Percentiles rank a stretch among this genome's conserved stretches.
These are phyloP conservation scores for Puccinellia tenuiflora DNA, from an alignment of 176 grass and related monocot genomes.

Conservation along the genomic window DNA sequence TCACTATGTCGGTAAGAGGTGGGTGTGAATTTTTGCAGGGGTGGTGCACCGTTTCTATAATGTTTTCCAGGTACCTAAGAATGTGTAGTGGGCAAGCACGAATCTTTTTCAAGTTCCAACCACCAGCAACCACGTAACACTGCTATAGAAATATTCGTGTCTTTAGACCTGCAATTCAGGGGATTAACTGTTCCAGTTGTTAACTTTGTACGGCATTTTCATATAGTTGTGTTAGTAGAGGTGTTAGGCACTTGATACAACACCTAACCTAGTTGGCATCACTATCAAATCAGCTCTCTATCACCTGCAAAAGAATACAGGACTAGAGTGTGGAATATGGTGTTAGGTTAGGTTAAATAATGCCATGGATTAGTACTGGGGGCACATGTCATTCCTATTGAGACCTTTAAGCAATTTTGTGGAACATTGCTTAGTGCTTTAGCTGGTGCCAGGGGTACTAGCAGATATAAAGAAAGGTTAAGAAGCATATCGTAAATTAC, in stretches of 20 bases:
- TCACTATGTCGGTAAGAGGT: slow-evolving; percentile 20
- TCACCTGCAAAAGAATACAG: slow-evolving; percentile 30
- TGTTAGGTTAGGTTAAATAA: slow-evolving; percentile 29
- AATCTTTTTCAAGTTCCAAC: slow-evolving; percentile 40
- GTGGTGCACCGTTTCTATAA: slow-evolving; percentile 6
- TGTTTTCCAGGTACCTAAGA: neutral
- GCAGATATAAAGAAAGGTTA: slow-evolving; percentile 24
- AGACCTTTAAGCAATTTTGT: slow-evolving; percentile 25
- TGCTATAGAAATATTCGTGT: slow-evolving; percentile 12
- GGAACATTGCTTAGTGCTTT: slow-evolving; percentile 36
- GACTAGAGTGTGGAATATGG: neutral
- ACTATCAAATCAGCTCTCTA: slow-evolving; percentile 31
- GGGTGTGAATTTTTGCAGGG: slow-evolving; percentile 2
- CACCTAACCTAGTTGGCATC: slow-evolving; percentile 40
- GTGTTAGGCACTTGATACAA: slow-evolving; percentile 39
- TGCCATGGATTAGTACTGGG: neutral
- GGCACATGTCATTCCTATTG: slow-evolving; percentile 15
- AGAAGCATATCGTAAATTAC: slow-evolving; percentile 12
- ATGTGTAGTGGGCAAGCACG: slow-evolving; percentile 1
- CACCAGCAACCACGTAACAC: slow-evolving; percentile 29
- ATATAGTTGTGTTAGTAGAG: slow-evolving; percentile 22
- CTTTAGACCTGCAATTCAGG: slow-evolving; percentile 48
- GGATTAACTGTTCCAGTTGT: slow-evolving; percentile 12
- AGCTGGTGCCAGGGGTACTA: slow-evolving; percentile 24
- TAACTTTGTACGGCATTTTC: slow-evolving; percentile 10